These are phyloP conservation scores for Turnera subulata DNA, from an alignment of 345 rosid genomes.

Conservation along the genomic window DNA sequence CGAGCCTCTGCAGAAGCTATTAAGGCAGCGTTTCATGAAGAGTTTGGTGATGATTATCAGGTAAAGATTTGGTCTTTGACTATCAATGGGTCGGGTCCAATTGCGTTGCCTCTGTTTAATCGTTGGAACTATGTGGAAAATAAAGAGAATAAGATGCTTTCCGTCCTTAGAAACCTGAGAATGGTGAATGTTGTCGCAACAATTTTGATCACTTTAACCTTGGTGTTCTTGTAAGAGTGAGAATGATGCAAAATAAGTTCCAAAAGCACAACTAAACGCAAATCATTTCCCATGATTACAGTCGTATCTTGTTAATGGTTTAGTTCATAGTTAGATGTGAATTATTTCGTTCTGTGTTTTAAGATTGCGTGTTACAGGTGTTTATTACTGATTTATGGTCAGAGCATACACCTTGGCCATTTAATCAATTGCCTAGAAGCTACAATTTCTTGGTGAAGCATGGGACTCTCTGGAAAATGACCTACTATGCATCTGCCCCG, in stretches of 20 bases:
- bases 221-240: not conserved
- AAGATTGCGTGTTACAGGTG: conserved; percentile 67
- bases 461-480: conserved; percentile 83
- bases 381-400: conserved; percentile 96
- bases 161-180: not conserved
- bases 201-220: not conserved
- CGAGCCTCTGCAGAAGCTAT: conserved; percentile 99
- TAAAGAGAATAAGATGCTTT: not conserved
- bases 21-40: conserved; percentile 74
- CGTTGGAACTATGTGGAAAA: conserved; percentile 2
- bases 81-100: not conserved
- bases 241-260: not conserved
- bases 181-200: not conserved
- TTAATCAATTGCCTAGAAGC: conserved; percentile 94
- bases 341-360: conserved; percentile 12
- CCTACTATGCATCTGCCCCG: conserved; percentile 89
- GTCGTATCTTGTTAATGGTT: too few relatives aligned
- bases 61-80: conserved; percentile 37
- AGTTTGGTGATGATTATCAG: conserved; percentile 91
- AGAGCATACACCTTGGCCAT: conserved; percentile 99
- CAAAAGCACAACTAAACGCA: too few relatives aligned
- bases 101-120: conserved; percentile 5
- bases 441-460: conserved; percentile 96
- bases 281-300: too few relatives aligned
- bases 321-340: conserved; percentile 10